Base-by-base conservation (phyloP, 805 yeast genomes). In the Priceomyces fermenticarens region DNA sequence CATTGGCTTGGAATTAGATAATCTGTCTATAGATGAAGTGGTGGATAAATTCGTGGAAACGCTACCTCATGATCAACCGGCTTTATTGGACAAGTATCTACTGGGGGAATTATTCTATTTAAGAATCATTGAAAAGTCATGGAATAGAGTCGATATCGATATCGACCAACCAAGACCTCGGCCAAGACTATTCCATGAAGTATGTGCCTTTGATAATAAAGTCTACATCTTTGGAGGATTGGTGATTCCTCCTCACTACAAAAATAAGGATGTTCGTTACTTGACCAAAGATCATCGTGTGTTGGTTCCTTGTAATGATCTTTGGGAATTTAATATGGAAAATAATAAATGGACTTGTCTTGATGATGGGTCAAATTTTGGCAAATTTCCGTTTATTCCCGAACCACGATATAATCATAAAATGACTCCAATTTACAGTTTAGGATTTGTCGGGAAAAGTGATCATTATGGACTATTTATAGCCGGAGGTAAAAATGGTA, bases 211-310 rank as follows among this genome's bases (percentile, higher is more conserved):
- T 40, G 75, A 73, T 28, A 72, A 77, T 35, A 67, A 72, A 33
- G 43, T 84, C 2, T 85, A 75, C 54, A 51, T 83, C 2, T 79
- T 74, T 53, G 93, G 95, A 23, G 95, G 95, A 0, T 55, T 85
- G 23, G 58, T 65, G 0, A 62, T 77, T 7, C 47, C 52, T 2
- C 58, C 53, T 3, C 48, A 40, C 11, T 30, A 28, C 6, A 30
- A 32, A 10, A 47, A 67, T 33, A 58, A 60, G 28, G 36, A 33
- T 17, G 30, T 33, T 12, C 20, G 16, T 2, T 20, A 4, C 8
- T 20, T 20, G 25, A 14, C 28, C 2, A 35, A 15, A 13, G 35
- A 38, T 17, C 40, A 38, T 11, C 68, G 66, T 36, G 46, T 74
- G 11, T 53, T 69, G 27, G 55, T 55, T 4, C 78, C 86, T 0